phyloP scores from a whole-genome alignment of 805 yeast genomes.

The Starmerella potacharoeniae region DNA sequence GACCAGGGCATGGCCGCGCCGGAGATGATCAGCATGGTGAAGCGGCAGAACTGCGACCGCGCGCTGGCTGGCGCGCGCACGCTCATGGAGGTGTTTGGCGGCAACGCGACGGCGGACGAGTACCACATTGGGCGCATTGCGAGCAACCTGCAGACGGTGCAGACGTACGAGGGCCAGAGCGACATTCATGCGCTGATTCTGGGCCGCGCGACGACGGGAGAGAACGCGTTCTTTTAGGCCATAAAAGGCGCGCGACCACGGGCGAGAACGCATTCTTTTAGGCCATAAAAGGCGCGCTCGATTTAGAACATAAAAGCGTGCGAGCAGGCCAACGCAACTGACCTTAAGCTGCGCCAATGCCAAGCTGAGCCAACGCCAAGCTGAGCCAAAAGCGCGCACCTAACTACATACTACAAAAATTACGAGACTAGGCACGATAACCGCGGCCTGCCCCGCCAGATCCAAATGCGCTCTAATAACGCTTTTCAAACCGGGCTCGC shows the following conservation, averaged over 20 bases:
- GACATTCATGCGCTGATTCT: constrained; percentile 35
- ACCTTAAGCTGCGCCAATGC: no score
- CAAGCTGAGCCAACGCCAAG: no score
- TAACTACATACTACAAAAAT: no score
- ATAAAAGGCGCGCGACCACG: constrained; percentile 25
- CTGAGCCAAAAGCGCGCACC: no score
- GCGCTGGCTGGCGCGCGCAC: constrained; percentile 31
- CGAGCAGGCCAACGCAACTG: no score
- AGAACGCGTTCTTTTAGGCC: constrained; percentile 27
- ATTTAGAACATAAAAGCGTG: no score
- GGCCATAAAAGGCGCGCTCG: not conserved
- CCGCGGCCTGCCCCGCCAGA: no score
- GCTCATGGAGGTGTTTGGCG: constrained; percentile 36
- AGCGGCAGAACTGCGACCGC: constrained; percentile 35
- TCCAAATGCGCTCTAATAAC: not conserved
- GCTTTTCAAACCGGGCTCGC: not conserved
- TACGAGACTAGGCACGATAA: no score
- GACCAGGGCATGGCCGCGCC: constrained; percentile 31
- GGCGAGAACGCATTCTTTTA: constrained; percentile 31
- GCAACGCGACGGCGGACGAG: constrained; percentile 37
- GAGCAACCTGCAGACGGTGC: constrained; percentile 35
- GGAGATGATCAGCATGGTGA: constrained; percentile 36
- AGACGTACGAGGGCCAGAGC: constrained; percentile 38
- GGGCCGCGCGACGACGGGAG: constrained; percentile 36
- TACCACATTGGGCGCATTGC: constrained; percentile 36